Evolutionary conservation across 208 protist genomes (phyloP), one percentile per base, ranked within the genome.

Genomic region (Trypanosoma melophagium): DNA sequence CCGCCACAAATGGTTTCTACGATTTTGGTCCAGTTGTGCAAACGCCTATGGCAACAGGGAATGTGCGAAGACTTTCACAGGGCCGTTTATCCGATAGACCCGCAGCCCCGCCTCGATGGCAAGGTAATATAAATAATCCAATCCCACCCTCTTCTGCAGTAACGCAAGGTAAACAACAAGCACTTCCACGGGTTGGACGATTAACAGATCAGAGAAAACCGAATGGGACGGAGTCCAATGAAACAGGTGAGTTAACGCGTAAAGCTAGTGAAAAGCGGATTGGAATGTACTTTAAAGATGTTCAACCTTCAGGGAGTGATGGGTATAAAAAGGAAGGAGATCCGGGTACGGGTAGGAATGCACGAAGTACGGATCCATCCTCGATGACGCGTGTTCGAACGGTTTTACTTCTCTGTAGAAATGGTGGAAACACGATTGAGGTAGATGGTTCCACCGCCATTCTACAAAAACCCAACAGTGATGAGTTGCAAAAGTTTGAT

Each of bases 201-300:
- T n/a, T n/a, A n/a, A n/a, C n/a, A n/a, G n/a, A n/a, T n/a, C n/a
- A n/a, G n/a, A n/a, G n/a, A n/a, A n/a, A n/a, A n/a, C n/a, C n/a
- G n/a, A n/a, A n/a, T n/a, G n/a, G n/a, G n/a, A n/a, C n/a, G n/a
- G n/a, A n/a, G n/a, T n/a, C n/a, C n/a, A n/a, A n/a, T n/a, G n/a
- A 66, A 35, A 40, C 69, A 14, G 41, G 42, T 53, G 77, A 77
- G 53, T 64, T 74, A 28, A 58, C 60, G 19, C 83, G 83, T 59
- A 87, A 87, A 62, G 58, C 47, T 8, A 89, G 82, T 58, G 73
- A 84, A 65, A 92, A 89, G 75, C 74, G 83, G 1, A 79, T 92
- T 19, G 86, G 86, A 17, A 88, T 92, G 80, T 92, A 92, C 68
- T 92, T 92, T 69, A 92, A 92, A 60, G 87, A 89, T 69, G 80